These are phyloP conservation scores for Cocos nucifera DNA, from an alignment of 176 grass and related monocot species.

Conservation along the genomic window DNA sequence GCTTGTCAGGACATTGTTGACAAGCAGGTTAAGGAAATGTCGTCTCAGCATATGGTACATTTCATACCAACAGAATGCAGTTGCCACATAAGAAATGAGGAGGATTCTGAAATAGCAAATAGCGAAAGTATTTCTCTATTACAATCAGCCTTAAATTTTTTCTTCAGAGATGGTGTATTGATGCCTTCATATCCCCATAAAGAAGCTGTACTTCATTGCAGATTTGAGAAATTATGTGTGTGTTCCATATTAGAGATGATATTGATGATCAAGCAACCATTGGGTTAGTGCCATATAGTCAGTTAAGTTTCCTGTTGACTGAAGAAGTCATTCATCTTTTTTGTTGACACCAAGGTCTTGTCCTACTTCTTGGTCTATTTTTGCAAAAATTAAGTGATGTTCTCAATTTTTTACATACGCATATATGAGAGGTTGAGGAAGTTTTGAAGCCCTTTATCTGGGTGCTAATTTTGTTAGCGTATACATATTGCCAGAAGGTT, in stretches of 20 bases:
- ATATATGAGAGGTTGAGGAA: too few relatives aligned
- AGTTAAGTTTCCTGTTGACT: too few relatives aligned
- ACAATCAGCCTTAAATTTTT: conserved; percentile 41
- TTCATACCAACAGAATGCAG: conserved; percentile 45
- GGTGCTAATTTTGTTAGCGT: too few relatives aligned
- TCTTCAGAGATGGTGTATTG: conserved; percentile 73
- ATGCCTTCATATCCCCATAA: conserved; percentile 45
- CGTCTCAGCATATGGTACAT: neutral
- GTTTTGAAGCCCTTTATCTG: too few relatives aligned
- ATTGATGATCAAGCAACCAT: conserved; percentile 4
- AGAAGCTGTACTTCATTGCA: conserved; percentile 49
- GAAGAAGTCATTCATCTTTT: too few relatives aligned
- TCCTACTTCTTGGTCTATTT: too few relatives aligned
- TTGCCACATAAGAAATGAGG: conserved; percentile 43
- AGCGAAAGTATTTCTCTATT: conserved; percentile 16
- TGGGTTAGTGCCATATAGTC: too few relatives aligned
- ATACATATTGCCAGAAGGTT: too few relatives aligned
- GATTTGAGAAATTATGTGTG: conserved; percentile 56
- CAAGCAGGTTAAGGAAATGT: neutral
- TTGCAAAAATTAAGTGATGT: too few relatives aligned
- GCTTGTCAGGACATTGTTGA: conserved; percentile 25
- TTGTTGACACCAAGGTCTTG: too few relatives aligned
- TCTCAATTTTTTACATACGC: too few relatives aligned
- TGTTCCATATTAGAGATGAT: conserved; percentile 42
- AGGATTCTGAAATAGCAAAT: conserved; percentile 27